Evolutionary conservation across 805 yeast genomes (phyloP).

Genomic region (Brettanomyces sp.): DNA sequence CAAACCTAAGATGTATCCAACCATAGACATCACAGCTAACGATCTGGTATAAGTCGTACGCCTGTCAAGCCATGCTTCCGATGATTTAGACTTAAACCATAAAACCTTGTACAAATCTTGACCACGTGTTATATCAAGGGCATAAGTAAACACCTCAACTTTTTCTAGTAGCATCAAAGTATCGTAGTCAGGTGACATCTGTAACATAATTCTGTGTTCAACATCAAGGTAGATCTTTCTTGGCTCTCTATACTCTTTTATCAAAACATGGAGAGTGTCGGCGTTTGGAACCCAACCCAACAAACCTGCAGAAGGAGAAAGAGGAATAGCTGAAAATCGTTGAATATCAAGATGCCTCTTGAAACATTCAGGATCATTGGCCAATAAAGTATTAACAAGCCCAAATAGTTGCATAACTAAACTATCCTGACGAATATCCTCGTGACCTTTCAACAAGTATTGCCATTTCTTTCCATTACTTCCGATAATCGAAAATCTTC

Average conservation of each 20-base stretch:
- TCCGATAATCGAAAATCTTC: constrained; percentile 71
- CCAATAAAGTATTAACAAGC: constrained; percentile 79
- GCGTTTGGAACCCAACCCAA: constrained; percentile 97
- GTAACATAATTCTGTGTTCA: constrained; percentile 92
- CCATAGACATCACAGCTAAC: constrained; percentile 98
- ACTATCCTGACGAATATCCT: constrained; percentile 95
- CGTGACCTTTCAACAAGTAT: constrained; percentile 86
- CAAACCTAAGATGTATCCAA: constrained; percentile 89
- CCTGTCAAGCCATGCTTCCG: constrained; percentile 97
- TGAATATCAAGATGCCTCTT: constrained; percentile 92
- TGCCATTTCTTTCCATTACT: constrained; percentile 88
- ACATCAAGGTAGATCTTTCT: constrained; percentile 82
- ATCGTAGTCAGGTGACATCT: constrained; percentile 97
- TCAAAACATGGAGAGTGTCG: constrained; percentile 90
- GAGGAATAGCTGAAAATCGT: constrained; percentile 85
- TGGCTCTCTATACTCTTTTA: constrained; percentile 86
- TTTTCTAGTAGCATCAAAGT: constrained; percentile 80
- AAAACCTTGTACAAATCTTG: constrained; percentile 91
- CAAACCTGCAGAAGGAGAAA: constrained; percentile 94
- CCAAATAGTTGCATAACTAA: constrained; percentile 97
- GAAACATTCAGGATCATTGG: constrained; percentile 91
- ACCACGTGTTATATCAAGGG: constrained; percentile 90
- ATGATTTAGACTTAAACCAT: constrained; percentile 92
- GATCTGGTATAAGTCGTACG: constrained; percentile 95
- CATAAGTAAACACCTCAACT: constrained; percentile 94